phyloP scores from a whole-genome alignment of 2,329 filamentous ascomycete species.

The Fusarium oligoseptatum region DNA sequence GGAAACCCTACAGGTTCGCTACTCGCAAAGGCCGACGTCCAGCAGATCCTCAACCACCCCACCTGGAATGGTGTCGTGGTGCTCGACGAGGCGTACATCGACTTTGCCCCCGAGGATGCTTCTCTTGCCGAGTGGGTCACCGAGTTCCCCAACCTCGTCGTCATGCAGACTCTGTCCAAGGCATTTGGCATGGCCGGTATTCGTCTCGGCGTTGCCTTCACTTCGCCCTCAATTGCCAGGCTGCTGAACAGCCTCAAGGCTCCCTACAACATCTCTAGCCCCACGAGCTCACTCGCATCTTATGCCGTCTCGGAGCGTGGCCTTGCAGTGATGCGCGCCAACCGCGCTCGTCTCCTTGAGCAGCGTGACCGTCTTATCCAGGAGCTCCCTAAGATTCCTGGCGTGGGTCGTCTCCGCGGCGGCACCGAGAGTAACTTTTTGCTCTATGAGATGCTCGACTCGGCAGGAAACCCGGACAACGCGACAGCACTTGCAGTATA shows the following conservation, averaged over 20 bases:
- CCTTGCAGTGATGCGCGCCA: slow-evolving; percentile 77
- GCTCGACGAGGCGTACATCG: slow-evolving; percentile 95
- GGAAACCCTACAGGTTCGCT: slow-evolving; percentile 92
- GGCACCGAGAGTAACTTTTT: slow-evolving; percentile 89
- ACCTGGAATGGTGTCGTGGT: slow-evolving; percentile 96
- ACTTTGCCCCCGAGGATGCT: slow-evolving; percentile 83
- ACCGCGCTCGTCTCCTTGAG: slow-evolving; percentile 76
- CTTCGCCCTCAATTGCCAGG: slow-evolving; percentile 77
- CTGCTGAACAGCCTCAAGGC: slow-evolving; percentile 95
- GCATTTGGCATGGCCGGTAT: slow-evolving; percentile 97
- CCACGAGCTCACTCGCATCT: slow-evolving; percentile 84
- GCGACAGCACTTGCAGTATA: slow-evolving; percentile 83
- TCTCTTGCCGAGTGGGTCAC: slow-evolving; percentile 92
- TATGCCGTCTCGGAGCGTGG: slow-evolving; percentile 78
- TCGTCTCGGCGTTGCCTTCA: slow-evolving; percentile 87
- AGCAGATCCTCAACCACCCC: slow-evolving; percentile 81
- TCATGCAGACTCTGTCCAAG: slow-evolving; percentile 99
- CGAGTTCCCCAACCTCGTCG: slow-evolving; percentile 94
- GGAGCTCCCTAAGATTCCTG: slow-evolving; percentile 80
- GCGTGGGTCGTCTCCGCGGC: slow-evolving; percentile 85
- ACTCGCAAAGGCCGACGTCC: slow-evolving; percentile 81
- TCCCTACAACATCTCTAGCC: slow-evolving; percentile 94
- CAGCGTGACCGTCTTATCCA: slow-evolving; percentile 83
- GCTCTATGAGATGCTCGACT: slow-evolving; percentile 87
- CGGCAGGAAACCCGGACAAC: slow-evolving; percentile 82